These are phyloP conservation scores for Boletus bicolor DNA, from an alignment of 768 basidiomycete species.

Conservation along the genomic window DNA sequence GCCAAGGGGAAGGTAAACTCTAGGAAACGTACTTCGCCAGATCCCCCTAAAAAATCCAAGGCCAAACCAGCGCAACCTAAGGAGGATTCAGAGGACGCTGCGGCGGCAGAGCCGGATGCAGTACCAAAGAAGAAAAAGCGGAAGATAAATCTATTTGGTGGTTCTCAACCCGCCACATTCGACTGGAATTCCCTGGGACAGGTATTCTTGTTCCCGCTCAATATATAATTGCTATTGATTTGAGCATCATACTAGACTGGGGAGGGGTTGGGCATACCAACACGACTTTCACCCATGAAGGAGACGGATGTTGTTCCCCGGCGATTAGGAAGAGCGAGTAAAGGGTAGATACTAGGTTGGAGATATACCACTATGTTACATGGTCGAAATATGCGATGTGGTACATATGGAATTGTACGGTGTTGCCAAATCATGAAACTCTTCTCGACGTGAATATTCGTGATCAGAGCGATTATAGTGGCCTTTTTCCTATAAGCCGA, in stretches of 20 bases:
- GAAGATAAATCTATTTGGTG: conserved; percentile 61
- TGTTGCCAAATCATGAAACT: conserved; percentile 88
- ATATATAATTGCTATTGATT: not conserved
- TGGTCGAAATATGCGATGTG: not conserved
- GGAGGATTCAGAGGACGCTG: conserved; percentile 16
- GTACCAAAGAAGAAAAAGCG: conserved; percentile 64
- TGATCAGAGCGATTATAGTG: conserved; percentile 85
- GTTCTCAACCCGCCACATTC: conserved; percentile 39
- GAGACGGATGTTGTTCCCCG: conserved; percentile 48
- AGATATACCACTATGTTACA: not conserved
- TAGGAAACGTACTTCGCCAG: conserved; percentile 21
- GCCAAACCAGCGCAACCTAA: conserved; percentile 11
- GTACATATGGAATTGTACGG: not conserved
- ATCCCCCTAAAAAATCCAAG: conserved; percentile 22
- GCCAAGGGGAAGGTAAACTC: conserved; percentile 13
- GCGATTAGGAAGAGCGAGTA: conserved; percentile 33
- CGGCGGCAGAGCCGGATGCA: conserved; percentile 21
- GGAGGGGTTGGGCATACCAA: conserved; percentile 59
- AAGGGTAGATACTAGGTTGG: conserved; percentile 13
- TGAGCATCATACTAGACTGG: conserved; percentile 24
- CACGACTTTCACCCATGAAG: conserved; percentile 63
- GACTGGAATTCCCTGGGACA: conserved; percentile 44
- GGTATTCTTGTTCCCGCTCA: conserved; percentile 27
- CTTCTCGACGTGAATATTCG: conserved; percentile 64
- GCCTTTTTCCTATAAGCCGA: conserved; percentile 54